These are phyloP conservation scores for Zea luxurians DNA, from an alignment of 176 grass and related monocot species.

Conservation along the genomic window DNA sequence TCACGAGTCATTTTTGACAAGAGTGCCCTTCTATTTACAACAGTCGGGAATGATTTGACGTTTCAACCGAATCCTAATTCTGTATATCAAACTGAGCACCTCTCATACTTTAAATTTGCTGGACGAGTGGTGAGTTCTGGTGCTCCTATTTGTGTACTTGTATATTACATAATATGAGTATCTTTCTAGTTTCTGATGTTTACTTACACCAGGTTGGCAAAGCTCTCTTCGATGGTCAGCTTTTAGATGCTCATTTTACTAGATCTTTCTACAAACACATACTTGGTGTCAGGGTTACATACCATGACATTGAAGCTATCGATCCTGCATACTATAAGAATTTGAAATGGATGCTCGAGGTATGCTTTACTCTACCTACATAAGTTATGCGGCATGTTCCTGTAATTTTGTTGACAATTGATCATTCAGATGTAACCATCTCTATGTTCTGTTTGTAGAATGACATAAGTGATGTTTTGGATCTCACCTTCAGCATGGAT, in stretches of 20 bases:
- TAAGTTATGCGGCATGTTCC: not conserved
- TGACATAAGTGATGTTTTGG: conserved; percentile 92
- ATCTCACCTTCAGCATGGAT: conserved; percentile 95
- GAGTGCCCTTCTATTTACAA: conserved; percentile 90
- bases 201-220: conserved; percentile 79
- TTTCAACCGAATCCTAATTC: conserved; percentile 99
- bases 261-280: conserved; percentile 99
- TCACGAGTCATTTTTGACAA: conserved; percentile 97
- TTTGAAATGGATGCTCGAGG: conserved; percentile 99
- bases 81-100: conserved; percentile 96
- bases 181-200: not conserved
- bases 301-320: conserved; percentile 99
- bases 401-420: not conserved
- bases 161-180: not conserved
- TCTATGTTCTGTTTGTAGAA: conserved; percentile 61
- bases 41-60: conserved; percentile 94
- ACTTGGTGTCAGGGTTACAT: conserved; percentile 94
- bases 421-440: conserved; percentile 26
- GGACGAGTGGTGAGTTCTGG: conserved; percentile 84
- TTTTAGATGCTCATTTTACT: conserved; percentile 97
- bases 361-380: conserved; percentile 26
- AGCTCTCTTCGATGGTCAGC: conserved; percentile 94
- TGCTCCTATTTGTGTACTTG: conserved; percentile 3
- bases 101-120: conserved; percentile 98
- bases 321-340: conserved; percentile 98